Base-by-base conservation (phyloP, 371 early-diverging fungal genomes). In the Rhizopus arrhizus region DNA sequence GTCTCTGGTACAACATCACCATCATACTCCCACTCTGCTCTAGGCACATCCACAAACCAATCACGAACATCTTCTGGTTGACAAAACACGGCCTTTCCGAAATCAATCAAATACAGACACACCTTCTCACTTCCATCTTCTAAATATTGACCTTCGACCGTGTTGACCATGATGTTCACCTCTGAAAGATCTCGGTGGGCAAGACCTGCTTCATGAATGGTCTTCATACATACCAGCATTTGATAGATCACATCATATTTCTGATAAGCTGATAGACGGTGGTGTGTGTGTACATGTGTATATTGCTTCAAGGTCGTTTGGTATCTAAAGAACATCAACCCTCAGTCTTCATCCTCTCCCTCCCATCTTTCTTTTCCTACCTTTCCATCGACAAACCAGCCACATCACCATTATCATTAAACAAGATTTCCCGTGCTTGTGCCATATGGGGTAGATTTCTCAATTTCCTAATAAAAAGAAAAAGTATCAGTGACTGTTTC, bases 181-280 rank as follows among this genome's bases (percentile, higher is more conserved):
- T 88, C 88, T 3, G 84, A 84, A 31, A 88, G 69, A 69, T 88
- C 86, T 15, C 88, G 75, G 57, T 88, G 88, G 0, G 88, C 86
- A 11, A 88, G 72, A 3, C 88, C 88, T 8, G 82, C 81, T 9
- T 72, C 68, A 46, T 88, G 88, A 49, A 88, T 80, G 0, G 70
- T 74, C 52, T 80, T 74, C 75, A 88, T 81, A 41, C 85, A 86
- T n/a, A 70, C 55, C 5, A 88, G 57, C 85, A 88, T 85, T 48
- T 86, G 85, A 22, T 67, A 68, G 42, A 88, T 81, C 3, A 86
- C 74, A 40, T 72, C 65, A 48, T 79, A 80, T 57, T 88, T 88
- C 58, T 88, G 88, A 42, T 77, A 74, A 1, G 86, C 84, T 0
- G 84, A 73, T 16, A 86, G 68, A 15, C 78, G 78, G 59, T 81